Conservation (phyloP, 805 yeast genomes). For the Lipomyces oligophaga region DNA sequence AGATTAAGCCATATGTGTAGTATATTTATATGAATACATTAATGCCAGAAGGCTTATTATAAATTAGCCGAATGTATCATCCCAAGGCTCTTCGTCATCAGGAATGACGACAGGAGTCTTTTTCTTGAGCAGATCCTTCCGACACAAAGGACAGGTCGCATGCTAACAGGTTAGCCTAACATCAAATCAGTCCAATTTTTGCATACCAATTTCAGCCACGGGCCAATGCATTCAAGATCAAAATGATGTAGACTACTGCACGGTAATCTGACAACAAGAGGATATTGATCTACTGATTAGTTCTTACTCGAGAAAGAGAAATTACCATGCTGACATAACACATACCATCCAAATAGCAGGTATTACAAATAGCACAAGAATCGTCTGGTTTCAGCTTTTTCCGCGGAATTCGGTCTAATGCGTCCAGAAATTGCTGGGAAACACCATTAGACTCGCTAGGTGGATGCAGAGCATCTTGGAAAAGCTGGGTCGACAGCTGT, state of each 20-base stretch:
- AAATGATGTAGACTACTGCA: conserved; percentile 68
- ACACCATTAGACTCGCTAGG: conserved; percentile 46
- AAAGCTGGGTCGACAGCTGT: conserved; percentile 18
- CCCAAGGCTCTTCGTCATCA: conserved; percentile 66
- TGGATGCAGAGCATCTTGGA: conserved; percentile 19
- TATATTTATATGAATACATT: too few relatives aligned
- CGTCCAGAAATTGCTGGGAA: conserved; percentile 65
- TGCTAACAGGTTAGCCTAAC: conserved; percentile 19
- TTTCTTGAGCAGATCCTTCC: conserved; percentile 62
- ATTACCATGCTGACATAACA: neutral
- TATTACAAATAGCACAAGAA: conserved; percentile 82
- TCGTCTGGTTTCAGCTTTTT: conserved; percentile 45
- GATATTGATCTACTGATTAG: conserved; percentile 53
- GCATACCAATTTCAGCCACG: conserved; percentile 64
- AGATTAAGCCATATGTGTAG: too few relatives aligned
- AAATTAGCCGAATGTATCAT: conserved; percentile 65
- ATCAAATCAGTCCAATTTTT: neutral
- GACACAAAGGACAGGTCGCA: conserved; percentile 73
- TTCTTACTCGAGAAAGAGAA: neutral
- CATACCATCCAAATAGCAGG: conserved; percentile 50
- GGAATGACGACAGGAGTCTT: conserved; percentile 50
- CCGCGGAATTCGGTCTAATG: conserved; percentile 65
- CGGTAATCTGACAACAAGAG: conserved; percentile 70
- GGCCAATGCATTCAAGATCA: conserved; percentile 85
- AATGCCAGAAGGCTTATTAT: too few relatives aligned